Base-by-base conservation (phyloP, 331 rosid genomes). In the Prunus yedoensis region DNA sequence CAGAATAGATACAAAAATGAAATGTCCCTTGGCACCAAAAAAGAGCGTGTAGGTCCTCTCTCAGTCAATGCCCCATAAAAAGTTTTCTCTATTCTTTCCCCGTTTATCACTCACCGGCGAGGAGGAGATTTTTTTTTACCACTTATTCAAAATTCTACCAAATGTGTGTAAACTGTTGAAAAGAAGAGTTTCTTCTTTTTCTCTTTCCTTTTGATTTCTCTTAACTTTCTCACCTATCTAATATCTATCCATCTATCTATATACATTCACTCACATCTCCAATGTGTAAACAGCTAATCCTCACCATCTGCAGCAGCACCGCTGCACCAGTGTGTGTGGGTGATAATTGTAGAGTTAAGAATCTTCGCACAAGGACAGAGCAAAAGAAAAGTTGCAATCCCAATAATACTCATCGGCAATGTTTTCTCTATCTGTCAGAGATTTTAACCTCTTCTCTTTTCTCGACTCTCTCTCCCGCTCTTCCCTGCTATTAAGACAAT, bases 221-320 rank as follows among this genome's bases (percentile, higher is more conserved):
- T 35, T 6, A 35, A 21, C n/a, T 17, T 8, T 38, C 69, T 32
- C 50, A 32, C 49, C 50, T 21, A 21, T 21, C 21, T 21, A n/a
- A n/a, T n/a, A n/a, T n/a, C n/a, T n/a, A n/a, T n/a, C n/a, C n/a
- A 25, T 38, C 10, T 1, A 38, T 32, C 21, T 10, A 25, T 38
- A 8, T 1, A 38, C 38, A 32, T 1, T 38, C 9, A 38, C 43
- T 38, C 43, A 66, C 5, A 52, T 17, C 21, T 52, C 21, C 75
- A 74, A 51, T 28, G 53, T 73, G 74, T 21, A 43, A 57, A 72
- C 87, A 83, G 56, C 83, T 53, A 68, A 71, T 63, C 70, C 16
- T 10, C 74, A 57, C 75, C 27, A 6, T 21, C 38, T 14, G 8
- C 51, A 20, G 8, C 51, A 16, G 43, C 43, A 38, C 43, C 43